Evolutionary conservation across 202 grass and related monocot genomes (phyloP).

Genomic region (Saccharum hybrid): DNA sequence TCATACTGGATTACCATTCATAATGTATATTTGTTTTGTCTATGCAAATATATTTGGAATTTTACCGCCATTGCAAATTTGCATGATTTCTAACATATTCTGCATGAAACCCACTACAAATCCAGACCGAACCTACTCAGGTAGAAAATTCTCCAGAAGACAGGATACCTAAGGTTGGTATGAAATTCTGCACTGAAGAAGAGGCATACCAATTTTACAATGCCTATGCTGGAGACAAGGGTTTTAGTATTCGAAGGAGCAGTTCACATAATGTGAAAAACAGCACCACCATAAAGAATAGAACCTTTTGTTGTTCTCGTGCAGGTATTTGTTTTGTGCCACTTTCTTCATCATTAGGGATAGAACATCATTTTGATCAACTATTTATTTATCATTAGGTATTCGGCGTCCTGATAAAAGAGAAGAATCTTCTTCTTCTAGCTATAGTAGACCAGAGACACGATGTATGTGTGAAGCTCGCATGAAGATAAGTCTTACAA

Average conservation of each 20-base stretch:
- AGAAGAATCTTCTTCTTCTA: too few relatives aligned
- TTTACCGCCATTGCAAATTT: too few relatives aligned
- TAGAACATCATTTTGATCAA: not conserved
- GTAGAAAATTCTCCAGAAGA: not conserved
- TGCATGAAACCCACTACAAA: too few relatives aligned
- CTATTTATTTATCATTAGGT: not conserved
- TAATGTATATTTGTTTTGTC: not conserved
- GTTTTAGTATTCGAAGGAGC: constrained; percentile 20
- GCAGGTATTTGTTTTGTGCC: not conserved
- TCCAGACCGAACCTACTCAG: not conserved
- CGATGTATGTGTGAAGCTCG: too few relatives aligned
- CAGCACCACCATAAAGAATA: not conserved
- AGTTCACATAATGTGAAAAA: constrained; percentile 14
- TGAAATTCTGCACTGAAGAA: not conserved
- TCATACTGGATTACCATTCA: not conserved
- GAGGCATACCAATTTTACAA: constrained; percentile 21
- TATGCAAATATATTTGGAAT: not conserved
- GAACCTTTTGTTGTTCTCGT: constrained; percentile 8
- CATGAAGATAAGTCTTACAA: too few relatives aligned
- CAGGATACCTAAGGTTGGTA: not conserved
- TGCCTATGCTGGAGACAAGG: constrained; percentile 6
- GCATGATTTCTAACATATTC: too few relatives aligned
- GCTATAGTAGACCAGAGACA: too few relatives aligned
- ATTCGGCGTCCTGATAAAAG: too few relatives aligned
- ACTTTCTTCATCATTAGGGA: not conserved